Evolutionary conservation across 257 asterid genomes (phyloP), one percentile per base, ranked within the genome.

Genomic region (Thymus mandschuricus): DNA sequence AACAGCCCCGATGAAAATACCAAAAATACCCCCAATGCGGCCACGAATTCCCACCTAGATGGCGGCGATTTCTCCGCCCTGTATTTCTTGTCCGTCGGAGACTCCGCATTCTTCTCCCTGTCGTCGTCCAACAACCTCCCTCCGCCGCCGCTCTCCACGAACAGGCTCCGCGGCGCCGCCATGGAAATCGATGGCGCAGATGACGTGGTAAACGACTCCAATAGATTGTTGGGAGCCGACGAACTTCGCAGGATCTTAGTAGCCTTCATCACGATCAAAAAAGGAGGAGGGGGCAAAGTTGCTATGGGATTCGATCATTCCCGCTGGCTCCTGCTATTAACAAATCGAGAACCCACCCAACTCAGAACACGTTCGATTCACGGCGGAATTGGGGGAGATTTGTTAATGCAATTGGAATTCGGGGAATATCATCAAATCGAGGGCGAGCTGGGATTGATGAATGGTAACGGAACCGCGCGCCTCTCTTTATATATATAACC

Each of bases 151-250:
- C 85, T 70, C 6, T 89, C 97, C 57, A 80, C 89, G 65, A 78
- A 80, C 78, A 86, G 72, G 70, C 80, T 78, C 83, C 97, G 86
- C 35, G 90, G 93, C 60, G 89, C 92, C 76, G 91, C 92, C 95
- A 88, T 89, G 57, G 81, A 76, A 33, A 74, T 41, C 49, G 79
- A 43, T 5, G 81, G 69, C 28, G 66, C 60, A 29, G 76, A 73
- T n/a, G 80, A 59, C 51, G 77, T 35, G 50, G 87, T 79, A 64
- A 76, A 73, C 59, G 73, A 69, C 31, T 77, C 79, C 46, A 80
- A 66, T 38, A 81, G 50, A 57, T 64, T 65, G 50, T 66, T 38
- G 27, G 89, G 72, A 41, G 82, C 73, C 83, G 85, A 84, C 54
- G 79, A 78, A 72, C 86, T 76, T 60, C 86, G 84, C 77, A 78